Evolutionary conservation across 208 protist species (phyloP).

Genomic region (Trypanosoma theileri): DNA sequence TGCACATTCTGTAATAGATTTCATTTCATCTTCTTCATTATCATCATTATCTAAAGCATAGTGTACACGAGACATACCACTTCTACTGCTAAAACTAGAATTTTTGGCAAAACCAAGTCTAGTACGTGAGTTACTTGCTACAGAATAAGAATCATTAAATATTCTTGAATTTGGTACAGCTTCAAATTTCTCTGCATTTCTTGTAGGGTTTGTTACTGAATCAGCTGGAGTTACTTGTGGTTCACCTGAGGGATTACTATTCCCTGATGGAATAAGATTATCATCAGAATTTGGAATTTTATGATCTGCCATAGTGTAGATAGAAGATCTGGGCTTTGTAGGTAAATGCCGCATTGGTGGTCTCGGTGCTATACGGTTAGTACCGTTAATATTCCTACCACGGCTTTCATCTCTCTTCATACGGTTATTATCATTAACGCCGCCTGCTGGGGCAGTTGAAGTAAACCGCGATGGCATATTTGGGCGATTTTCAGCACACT

Average conservation of each 20-base stretch:
- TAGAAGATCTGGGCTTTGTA: slow-evolving; percentile 5
- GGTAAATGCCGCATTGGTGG: slow-evolving; percentile 1
- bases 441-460: neutral
- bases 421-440: slow-evolving; percentile 2
- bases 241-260: no score
- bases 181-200: no score
- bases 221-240: no score
- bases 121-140: no score
- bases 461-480: neutral
- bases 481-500: neutral
- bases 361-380: neutral
- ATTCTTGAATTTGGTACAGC: no score
- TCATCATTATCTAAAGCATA: neutral
- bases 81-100: neutral
- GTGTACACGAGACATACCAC: neutral
- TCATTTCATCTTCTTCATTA: slow-evolving; percentile 1
- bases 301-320: no score
- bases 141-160: no score
- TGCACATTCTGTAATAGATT: neutral
- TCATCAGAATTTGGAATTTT: no score
- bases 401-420: neutral
- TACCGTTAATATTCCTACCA: no score
- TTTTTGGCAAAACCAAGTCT: no score
- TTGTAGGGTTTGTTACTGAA: no score
- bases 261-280: no score